These are phyloP conservation scores for Pyrrhoderma noxium DNA, from an alignment of 1,284 basidiomycete species.

Conservation along the genomic window DNA sequence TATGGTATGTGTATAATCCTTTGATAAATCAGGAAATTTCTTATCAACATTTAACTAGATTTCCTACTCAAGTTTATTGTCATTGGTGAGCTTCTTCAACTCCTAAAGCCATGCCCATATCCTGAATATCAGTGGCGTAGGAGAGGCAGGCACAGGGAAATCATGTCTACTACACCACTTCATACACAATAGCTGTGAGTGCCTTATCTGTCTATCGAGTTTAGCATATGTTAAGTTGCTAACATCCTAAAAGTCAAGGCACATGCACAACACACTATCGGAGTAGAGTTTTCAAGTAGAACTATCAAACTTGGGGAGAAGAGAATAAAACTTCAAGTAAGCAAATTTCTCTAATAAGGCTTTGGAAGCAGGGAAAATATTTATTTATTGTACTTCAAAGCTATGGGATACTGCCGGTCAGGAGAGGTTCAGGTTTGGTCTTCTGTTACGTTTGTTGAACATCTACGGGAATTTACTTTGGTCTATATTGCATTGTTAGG, in stretches of 20 bases:
- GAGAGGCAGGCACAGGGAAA: conserved; percentile 95
- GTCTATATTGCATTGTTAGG: conserved; percentile 31
- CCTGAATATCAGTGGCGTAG: conserved; percentile 36
- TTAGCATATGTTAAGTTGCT: not conserved
- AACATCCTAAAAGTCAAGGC: conserved; percentile 69
- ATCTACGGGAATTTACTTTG: not conserved
- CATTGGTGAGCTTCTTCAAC: conserved; percentile 54
- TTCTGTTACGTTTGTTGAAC: conserved; percentile 16
- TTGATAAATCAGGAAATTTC: not conserved
- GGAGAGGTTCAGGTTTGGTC: conserved; percentile 76
- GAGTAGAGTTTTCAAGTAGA: conserved; percentile 90
- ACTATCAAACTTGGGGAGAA: conserved; percentile 88
- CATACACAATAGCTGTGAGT: conserved; percentile 87
- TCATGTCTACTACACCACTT: conserved; percentile 95
- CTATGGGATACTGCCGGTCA: conserved; percentile 98
- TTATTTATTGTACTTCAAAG: conserved; percentile 34
- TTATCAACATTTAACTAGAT: conserved; percentile 45
- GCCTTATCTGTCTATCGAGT: not conserved
- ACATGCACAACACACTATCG: conserved; percentile 95
- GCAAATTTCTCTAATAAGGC: conserved; percentile 21
- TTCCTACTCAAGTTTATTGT: conserved; percentile 98
- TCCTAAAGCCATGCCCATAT: conserved; percentile 9
- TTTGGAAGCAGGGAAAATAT: not conserved
- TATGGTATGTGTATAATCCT: conserved; percentile 57
- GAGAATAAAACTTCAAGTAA: conserved; percentile 87